Conservation (phyloP, 768 basidiomycete genomes). For the Pluteus cervinus region DNA sequence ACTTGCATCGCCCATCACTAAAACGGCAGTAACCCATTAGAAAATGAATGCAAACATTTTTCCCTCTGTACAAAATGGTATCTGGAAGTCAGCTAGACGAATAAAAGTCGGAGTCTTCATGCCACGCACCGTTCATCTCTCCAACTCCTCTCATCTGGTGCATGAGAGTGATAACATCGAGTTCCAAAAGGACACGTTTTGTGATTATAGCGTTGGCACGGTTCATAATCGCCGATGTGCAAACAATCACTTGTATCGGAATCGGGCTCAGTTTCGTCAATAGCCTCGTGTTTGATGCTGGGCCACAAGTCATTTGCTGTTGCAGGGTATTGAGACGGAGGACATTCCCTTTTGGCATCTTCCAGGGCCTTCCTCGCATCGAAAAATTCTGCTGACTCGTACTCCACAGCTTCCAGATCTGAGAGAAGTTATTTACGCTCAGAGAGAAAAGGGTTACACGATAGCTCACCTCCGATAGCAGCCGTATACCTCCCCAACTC, state of each 20-base stretch:
- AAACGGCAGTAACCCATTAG: constrained; percentile 30
- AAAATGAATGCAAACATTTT: constrained; percentile 36
- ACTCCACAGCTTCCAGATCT: constrained; percentile 2
- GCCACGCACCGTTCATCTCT: constrained; percentile 45
- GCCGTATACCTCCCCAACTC: neutral
- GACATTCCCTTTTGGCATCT: constrained; percentile 7
- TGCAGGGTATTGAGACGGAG: constrained; percentile 13
- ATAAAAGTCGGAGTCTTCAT: neutral
- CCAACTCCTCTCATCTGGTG: constrained; percentile 48
- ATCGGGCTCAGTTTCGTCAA: constrained; percentile 31
- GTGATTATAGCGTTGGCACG: constrained; percentile 55
- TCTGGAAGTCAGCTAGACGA: neutral
- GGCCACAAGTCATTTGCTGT: constrained; percentile 24
- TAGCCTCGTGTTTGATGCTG: constrained; percentile 27
- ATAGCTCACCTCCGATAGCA: constrained; percentile 1
- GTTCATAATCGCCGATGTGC: constrained; percentile 43
- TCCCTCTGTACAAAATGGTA: no score
- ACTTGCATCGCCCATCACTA: constrained; percentile 34
- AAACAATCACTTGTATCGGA: constrained; percentile 52
- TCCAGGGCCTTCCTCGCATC: no score
- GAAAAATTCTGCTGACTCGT: constrained; percentile 13
- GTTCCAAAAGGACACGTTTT: constrained; percentile 37
- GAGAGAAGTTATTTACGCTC: neutral
- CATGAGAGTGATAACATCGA: constrained; percentile 43
- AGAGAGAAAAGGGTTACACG: neutral